A percentile compares a stretch with the other conserved stretches of the same genome.
phyloP scores from a whole-genome alignment of 1,284 basidiomycete genomes.

The Hemileia vastatrix region DNA sequence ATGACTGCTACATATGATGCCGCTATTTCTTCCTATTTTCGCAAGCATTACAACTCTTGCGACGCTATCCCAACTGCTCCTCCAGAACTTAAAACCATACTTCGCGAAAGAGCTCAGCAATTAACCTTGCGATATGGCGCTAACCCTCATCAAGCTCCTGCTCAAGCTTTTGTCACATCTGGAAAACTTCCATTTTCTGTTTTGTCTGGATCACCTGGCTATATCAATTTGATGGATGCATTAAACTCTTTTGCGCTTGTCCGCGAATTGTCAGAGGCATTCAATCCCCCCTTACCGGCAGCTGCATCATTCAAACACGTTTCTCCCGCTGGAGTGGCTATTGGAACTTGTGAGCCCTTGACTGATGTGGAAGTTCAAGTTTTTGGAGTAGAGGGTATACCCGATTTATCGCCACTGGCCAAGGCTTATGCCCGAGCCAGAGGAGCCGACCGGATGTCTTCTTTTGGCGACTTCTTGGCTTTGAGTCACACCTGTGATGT shows the following conservation, averaged over 20 bases:
- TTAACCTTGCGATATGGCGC: constrained; percentile 87
- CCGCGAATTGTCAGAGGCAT: constrained; percentile 77
- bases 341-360: constrained; percentile 63
- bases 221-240: constrained; percentile 98
- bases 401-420: constrained; percentile 76
- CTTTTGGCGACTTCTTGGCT: constrained; percentile 97
- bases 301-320: constrained; percentile 99
- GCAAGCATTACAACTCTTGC: constrained; percentile 81
- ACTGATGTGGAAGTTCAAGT: constrained; percentile 81
- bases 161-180: constrained; percentile 84
- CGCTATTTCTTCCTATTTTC: constrained; percentile 93
- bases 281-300: constrained; percentile 61
- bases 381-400: constrained; percentile 90
- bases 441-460: constrained; percentile 97
- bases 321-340: constrained; percentile 90
- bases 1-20: constrained; percentile 90
- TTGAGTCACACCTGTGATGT: constrained; percentile 85
- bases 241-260: constrained; percentile 96
- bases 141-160: constrained; percentile 98
- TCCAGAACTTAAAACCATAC: constrained; percentile 56
- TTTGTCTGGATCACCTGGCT: constrained; percentile 87
- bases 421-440: constrained; percentile 91
- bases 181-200: constrained; percentile 72
- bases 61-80: constrained; percentile 51
- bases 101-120: constrained; percentile 60